Evolutionary conservation across 805 yeast species (phyloP), one percentile per base, ranked within the genome.

Genomic region (Yarrowia sp.): DNA sequence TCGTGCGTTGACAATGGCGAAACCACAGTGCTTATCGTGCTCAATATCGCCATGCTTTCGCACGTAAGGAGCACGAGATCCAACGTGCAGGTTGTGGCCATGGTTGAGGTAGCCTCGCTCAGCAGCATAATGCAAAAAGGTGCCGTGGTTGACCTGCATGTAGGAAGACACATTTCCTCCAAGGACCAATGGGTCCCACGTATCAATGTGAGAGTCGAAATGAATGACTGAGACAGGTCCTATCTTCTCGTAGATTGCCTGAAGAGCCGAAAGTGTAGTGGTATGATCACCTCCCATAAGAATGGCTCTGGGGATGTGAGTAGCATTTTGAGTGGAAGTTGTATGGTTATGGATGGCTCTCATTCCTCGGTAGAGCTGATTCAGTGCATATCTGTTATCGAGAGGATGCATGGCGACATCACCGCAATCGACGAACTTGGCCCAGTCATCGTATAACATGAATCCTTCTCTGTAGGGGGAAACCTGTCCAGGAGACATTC

Each of bases 241-340:
- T 71, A 88, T 83, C 10, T 81, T 71, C 66, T 82, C 77, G 67
- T 82, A 74, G 61, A 85, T 77, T 0, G 89, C 85, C 70, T 92
- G 79, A 62, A 88, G 74, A 66, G 87, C 88, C 2, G 92, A 90
- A 54, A 88, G 77, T 41, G 87, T 78, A n/a, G 87, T 82, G 3
- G 90, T 85, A 72, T 88, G 95, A 69, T 88, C 95, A 40, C 95
- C 95, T 10, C 95, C 95, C 30, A 88, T 76, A 0, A 89, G 86
- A 24, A 88, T 80, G 46, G 84, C 79, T 67, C 86, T 78, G 24
- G 91, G 90, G n/a, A 58, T 41, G 28, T 58, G 63, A 11, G 85
- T 12, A 87, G 83, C 78, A 67, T 73, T 77, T 28, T 59, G 30
- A 16, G 51, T 11, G 51, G 65, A 21, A 0, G 68, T 70, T 21